phyloP scores from a whole-genome alignment of 139 green algal species.

The Closterium sp. region DNA sequence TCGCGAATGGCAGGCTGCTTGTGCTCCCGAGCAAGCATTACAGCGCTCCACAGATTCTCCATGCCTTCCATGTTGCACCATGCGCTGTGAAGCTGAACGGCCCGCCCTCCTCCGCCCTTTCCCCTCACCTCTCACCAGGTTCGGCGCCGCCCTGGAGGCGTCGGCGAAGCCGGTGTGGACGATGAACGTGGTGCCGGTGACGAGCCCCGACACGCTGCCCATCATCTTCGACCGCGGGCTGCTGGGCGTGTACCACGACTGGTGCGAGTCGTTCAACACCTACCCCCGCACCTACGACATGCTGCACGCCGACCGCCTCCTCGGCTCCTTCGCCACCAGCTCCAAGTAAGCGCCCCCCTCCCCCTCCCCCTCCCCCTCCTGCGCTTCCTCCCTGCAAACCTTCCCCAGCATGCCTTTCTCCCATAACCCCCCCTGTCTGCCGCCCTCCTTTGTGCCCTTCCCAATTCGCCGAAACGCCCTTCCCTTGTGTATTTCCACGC shows the following conservation, averaged over 20 bases:
- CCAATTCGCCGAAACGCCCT: too few relatives aligned
- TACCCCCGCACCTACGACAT: conserved; percentile 47
- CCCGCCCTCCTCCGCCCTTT: not conserved
- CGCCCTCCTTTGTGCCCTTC: too few relatives aligned
- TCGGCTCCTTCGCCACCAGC: not conserved
- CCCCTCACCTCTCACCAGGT: not conserved
- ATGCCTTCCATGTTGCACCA: too few relatives aligned
- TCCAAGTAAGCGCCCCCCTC: not conserved
- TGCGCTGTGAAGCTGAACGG: too few relatives aligned
- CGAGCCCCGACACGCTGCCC: conserved; percentile 30
- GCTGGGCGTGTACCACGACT: conserved; percentile 43
- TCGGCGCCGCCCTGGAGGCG: conserved; percentile 24
- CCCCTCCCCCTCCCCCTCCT: not conserved
- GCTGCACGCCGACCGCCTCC: conserved; percentile 35
- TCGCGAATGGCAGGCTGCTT: too few relatives aligned
- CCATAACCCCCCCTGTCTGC: not conserved
- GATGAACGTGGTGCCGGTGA: conserved; percentile 48
- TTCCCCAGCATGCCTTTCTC: not conserved
- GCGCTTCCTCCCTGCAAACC: not conserved
- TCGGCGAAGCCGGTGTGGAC: conserved; percentile 18
- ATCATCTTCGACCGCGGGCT: conserved; percentile 49
- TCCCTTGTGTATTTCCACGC: too few relatives aligned
- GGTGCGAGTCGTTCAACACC: conserved; percentile 49
- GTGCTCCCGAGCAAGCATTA: too few relatives aligned
- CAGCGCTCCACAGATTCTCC: too few relatives aligned